Percentiles rank a stretch among this genome's conserved stretches.
Conservation (phyloP, 257 asterid genomes). For the Primulina huaijiensis region DNA sequence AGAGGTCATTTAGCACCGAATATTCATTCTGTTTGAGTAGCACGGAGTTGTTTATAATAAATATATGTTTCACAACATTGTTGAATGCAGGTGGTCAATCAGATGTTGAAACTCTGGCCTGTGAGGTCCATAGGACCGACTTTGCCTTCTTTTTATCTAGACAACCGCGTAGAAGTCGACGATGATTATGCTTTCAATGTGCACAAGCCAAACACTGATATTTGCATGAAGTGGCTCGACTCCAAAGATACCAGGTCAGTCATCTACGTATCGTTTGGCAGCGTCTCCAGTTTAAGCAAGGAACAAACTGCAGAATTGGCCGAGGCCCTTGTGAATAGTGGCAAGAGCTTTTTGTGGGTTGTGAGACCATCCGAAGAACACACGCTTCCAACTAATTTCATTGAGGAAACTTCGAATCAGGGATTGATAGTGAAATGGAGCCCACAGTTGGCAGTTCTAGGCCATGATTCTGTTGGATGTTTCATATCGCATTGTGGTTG, state of each 20-base stretch:
- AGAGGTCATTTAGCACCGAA: slow-evolving; percentile 34
- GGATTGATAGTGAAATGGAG: background rate
- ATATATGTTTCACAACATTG: background rate
- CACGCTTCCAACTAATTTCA: background rate
- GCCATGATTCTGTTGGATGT: background rate
- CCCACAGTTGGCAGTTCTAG: background rate
- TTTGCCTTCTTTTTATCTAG: slow-evolving; percentile 52
- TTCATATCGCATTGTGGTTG: background rate
- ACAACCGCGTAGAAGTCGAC: slow-evolving; percentile 43
- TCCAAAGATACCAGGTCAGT: slow-evolving; percentile 39
- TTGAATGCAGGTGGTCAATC: slow-evolving; percentile 38
- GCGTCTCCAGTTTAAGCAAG: slow-evolving; percentile 53
- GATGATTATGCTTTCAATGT: slow-evolving; percentile 43
- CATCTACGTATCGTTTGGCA: slow-evolving; percentile 50
- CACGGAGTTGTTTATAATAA: background rate
- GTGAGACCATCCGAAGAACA: background rate
- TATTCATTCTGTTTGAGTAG: background rate
- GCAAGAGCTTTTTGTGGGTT: slow-evolving; percentile 52
- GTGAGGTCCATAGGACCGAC: slow-evolving; percentile 48
- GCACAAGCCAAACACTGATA: slow-evolving; percentile 30
- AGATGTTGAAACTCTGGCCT: slow-evolving; percentile 58
- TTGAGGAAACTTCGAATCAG: background rate
- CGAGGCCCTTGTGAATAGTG: slow-evolving; percentile 44
- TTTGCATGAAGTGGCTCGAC: slow-evolving; percentile 53
- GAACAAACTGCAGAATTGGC: slow-evolving; percentile 43